A percentile compares a stretch with the other conserved stretches of the same genome.
Evolutionary conservation across 495 filamentous ascomycete species (phyloP).

Genomic region (Trichoderma orchidacearum): DNA sequence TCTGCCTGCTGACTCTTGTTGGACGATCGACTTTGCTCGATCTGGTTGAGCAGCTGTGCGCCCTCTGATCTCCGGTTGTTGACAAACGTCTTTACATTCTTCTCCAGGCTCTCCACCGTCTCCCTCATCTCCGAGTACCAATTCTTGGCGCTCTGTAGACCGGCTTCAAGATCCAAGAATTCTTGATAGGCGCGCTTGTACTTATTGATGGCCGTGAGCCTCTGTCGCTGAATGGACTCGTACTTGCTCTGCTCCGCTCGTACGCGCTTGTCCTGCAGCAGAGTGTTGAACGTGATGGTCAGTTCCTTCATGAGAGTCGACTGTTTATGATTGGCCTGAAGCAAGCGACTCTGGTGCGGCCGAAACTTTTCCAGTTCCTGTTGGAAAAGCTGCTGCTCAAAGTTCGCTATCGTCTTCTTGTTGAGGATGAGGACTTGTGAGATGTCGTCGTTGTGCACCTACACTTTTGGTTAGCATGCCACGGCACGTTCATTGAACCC

Average conservation of each 20-base stretch:
- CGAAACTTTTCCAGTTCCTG: constrained; percentile 92
- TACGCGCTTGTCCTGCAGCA: constrained; percentile 90
- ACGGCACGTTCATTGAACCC: too few relatives aligned
- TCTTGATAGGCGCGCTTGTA: constrained; percentile 90
- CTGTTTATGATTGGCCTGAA: constrained; percentile 92
- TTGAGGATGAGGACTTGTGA: constrained; percentile 94
- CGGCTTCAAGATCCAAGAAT: constrained; percentile 80
- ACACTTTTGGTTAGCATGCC: constrained; percentile 12
- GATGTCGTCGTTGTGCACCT: constrained; percentile 95
- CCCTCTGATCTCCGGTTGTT: constrained; percentile 88
- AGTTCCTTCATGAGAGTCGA: constrained; percentile 88
- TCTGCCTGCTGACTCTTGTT: constrained; percentile 66
- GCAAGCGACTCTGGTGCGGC: constrained; percentile 77
- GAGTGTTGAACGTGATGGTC: constrained; percentile 70
- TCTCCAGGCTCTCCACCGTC: constrained; percentile 84
- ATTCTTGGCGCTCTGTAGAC: constrained; percentile 69
- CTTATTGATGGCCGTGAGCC: constrained; percentile 64
- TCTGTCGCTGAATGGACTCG: constrained; percentile 71
- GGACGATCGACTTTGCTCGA: constrained; percentile 63
- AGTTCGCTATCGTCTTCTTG: constrained; percentile 83
- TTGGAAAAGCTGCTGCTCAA: constrained; percentile 83
- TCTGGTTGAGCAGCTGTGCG: constrained; percentile 73
- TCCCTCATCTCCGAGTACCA: constrained; percentile 96
- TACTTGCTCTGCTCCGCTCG: constrained; percentile 90
- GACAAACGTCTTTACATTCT: constrained; percentile 95